Evolutionary conservation across 2,329 filamentous ascomycete genomes (phyloP), one percentile per base, ranked within the genome.

Genomic region (Rasamsonia emersonii): DNA sequence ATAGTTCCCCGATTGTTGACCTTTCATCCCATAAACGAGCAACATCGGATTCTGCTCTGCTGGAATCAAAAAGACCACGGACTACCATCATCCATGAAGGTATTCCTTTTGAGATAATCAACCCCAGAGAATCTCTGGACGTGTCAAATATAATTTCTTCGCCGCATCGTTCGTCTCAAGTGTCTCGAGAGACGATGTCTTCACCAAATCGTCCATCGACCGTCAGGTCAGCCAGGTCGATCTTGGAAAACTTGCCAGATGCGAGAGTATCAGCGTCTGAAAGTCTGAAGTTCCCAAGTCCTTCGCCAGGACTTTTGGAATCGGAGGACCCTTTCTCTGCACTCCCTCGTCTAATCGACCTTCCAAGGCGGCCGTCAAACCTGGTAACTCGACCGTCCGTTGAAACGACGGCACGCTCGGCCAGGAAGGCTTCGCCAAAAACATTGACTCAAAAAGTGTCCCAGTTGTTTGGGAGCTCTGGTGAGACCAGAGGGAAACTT

Each of bases 81-180:
- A 31, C 48, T 32, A 56, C 49, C 33, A 40, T 60, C 24, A 45
- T 48, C 18, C 49, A 57, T 34, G 48, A 56, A 28, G 56, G 56
- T 9, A 43, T 54, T 7, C 49, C 46, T 6, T 60, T 60, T 28
- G 55, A 60, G 19, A 60, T 60, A 11, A 33, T 60, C 11, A 60
- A 60, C 21, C 56, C 54, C 17, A 52, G 53, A 30, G 51, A 54
- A 30, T 59, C 56, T 7, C 38, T 58, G 11, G 47, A 53, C 29
- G n/a, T n/a, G n/a, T n/a, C n/a, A n/a, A n/a, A n/a, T n/a, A n/a
- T n/a, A n/a, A n/a, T n/a, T n/a, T n/a, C n/a, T n/a, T n/a, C n/a
- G n/a, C n/a, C n/a, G n/a, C n/a, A n/a, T n/a, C n/a, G n/a, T n/a
- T n/a, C n/a, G n/a, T n/a, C n/a, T n/a, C n/a, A n/a, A n/a, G n/a